Evolutionary conservation across 495 filamentous ascomycete species (phyloP), one percentile per base, ranked within the genome.

Genomic region (Xylaria castorea): DNA sequence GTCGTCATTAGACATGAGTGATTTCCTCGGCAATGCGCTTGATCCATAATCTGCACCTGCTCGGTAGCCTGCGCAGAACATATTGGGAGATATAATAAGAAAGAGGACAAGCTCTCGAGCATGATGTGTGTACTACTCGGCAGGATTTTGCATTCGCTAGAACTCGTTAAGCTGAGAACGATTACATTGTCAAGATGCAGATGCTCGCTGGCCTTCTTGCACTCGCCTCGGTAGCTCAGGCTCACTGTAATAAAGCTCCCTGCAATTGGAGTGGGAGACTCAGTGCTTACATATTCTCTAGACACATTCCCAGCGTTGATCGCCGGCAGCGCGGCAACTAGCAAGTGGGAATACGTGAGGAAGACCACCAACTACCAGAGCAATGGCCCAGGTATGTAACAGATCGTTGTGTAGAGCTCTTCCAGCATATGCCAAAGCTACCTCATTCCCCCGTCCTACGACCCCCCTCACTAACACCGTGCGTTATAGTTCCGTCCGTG

Each of bases 351-450:
- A 58, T 79, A 80, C 25, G 81, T 82, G 57, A 75, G 81, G 61
- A 82, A 79, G 73, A 80, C 81, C 18, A 77, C 77, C 34, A 82
- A 81, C 74, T 80, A 77, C 68, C 77, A 82, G 68, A 82, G 80
- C 77, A 82, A 82, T 71, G 81, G 78, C 11, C 81, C 80, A 68
- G 76, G 76, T 78, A 38, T 44, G 76, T 75, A 61, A 27, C 53
- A 5, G 32, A 32, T 57, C 14, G 25, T 14, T 18, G 11, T 5
- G 11, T 55, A 6, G 30, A 30, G 27, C 6, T 7, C 1, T 14
- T 57, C 9, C 6, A 11, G 25, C 12, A 57, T 32, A 57, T 14
- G 14, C 30, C 27, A 18, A 32, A 32, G 53, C 53, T 57, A 18
- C 16, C 30, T 14, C 16, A 11, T 18, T 58, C 20, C 46, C n/a